Percentiles rank a stretch among this genome's conserved stretches.
phyloP scores from a whole-genome alignment of 2,329 filamentous ascomycete genomes.

The Dothistroma pini region DNA sequence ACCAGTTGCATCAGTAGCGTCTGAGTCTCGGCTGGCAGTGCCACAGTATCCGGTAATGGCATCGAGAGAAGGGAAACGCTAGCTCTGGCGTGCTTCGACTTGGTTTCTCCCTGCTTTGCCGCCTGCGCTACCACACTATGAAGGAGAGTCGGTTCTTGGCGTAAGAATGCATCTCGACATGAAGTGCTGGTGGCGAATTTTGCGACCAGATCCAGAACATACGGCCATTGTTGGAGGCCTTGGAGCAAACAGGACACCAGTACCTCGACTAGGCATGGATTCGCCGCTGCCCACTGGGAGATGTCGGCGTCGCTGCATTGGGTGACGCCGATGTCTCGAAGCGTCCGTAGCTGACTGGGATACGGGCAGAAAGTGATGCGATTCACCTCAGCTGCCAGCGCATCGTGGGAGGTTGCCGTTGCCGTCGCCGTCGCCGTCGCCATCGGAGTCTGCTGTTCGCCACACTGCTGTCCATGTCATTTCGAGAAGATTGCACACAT shows the following conservation, averaged over 20 bases:
- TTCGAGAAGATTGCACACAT: neutral
- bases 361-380: conserved; percentile 33
- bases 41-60: conserved; percentile 28
- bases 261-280: conserved; percentile 48
- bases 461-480: neutral
- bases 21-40: conserved; percentile 34
- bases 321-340: conserved; percentile 9
- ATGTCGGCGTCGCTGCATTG: conserved; percentile 37
- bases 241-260: conserved; percentile 48
- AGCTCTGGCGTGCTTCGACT: conserved; percentile 23
- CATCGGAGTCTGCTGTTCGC: neutral
- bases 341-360: conserved; percentile 26
- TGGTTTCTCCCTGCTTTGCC: conserved; percentile 17
- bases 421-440: neutral
- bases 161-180: conserved; percentile 33
- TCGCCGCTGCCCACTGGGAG: conserved; percentile 45
- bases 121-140: conserved; percentile 29
- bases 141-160: conserved; percentile 31
- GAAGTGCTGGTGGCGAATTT: conserved; percentile 34
- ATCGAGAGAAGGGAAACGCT: conserved; percentile 31
- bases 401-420: conserved; percentile 7
- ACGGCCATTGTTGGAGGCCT: conserved; percentile 50
- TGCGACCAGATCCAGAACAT: conserved; percentile 49
- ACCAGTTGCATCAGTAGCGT: conserved; percentile 33
- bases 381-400: conserved; percentile 27